Conservation (phyloP, 2,329 filamentous ascomycete species). For the Paecilomyces dactylethromorphus region DNA sequence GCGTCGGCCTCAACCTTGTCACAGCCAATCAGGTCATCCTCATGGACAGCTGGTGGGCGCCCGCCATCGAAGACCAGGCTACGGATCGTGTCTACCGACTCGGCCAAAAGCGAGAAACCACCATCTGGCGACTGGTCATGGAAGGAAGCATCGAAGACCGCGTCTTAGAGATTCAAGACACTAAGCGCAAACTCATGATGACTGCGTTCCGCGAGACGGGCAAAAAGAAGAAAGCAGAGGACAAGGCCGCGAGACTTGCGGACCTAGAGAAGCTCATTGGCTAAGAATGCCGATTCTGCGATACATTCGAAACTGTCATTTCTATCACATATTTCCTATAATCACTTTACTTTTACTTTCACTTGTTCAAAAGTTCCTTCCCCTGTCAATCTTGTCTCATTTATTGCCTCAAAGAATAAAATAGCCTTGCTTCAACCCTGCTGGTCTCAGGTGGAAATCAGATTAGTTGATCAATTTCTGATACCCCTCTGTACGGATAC, state of each 20-base stretch:
- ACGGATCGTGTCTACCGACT: slow-evolving; percentile 81
- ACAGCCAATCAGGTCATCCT: slow-evolving; percentile 81
- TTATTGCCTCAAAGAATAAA: too few species aligned
- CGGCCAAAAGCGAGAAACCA: slow-evolving; percentile 72
- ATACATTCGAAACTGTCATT: neutral
- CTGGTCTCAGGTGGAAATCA: neutral
- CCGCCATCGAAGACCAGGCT: slow-evolving; percentile 87
- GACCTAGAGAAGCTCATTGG: slow-evolving; percentile 32
- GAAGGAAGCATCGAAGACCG: slow-evolving; percentile 74
- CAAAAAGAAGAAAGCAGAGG: slow-evolving; percentile 50
- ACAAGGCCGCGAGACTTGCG: slow-evolving; percentile 47
- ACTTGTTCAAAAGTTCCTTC: too few species aligned
- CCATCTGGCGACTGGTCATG: slow-evolving; percentile 74
- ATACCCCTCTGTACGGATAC: neutral
- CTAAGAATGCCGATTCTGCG: neutral
- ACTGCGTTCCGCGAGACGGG: slow-evolving; percentile 72
- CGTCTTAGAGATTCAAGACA: slow-evolving; percentile 69
- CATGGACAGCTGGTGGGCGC: slow-evolving; percentile 85
- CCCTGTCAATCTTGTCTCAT: too few species aligned
- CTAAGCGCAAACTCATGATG: slow-evolving; percentile 71
- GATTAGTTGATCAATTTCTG: neutral
- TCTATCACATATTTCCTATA: neutral
- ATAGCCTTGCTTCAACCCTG: neutral
- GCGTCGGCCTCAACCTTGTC: slow-evolving; percentile 79
- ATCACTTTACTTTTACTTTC: neutral